Evolutionary conservation across 2,329 filamentous ascomycete species (phyloP).

Genomic region (Colletotrichum trifolii): DNA sequence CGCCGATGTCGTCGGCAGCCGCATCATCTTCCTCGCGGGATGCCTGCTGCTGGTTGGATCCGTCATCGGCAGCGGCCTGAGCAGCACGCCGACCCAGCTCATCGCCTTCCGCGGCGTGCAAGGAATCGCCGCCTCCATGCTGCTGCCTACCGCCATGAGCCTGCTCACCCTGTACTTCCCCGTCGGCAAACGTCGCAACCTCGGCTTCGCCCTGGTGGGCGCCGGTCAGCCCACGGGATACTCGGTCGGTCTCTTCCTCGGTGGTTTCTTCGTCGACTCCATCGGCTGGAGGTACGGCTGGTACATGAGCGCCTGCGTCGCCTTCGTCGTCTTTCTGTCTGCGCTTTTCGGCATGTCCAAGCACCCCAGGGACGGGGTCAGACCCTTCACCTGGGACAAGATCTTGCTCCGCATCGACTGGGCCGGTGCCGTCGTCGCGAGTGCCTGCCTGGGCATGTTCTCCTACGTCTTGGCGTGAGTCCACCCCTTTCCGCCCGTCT

Average conservation of each 20-base stretch:
- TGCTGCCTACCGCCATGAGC: slow-evolving; percentile 49
- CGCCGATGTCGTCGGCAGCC: slow-evolving; percentile 49
- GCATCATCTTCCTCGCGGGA: slow-evolving; percentile 48
- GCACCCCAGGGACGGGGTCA: no score
- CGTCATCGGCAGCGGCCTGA: slow-evolving; percentile 47
- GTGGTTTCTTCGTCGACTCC: slow-evolving; percentile 58
- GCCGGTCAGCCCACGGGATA: slow-evolving; percentile 61
- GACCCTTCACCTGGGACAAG: slow-evolving; percentile 43
- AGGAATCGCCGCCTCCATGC: slow-evolving; percentile 50
- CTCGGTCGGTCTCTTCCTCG: slow-evolving; percentile 60
- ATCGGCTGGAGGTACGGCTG: slow-evolving; percentile 61
- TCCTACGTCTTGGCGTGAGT: slow-evolving; percentile 65
- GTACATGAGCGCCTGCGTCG: slow-evolving; percentile 41
- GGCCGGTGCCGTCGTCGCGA: slow-evolving; percentile 61
- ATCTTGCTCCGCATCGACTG: slow-evolving; percentile 56
- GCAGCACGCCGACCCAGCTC: slow-evolving; percentile 55
- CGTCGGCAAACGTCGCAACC: slow-evolving; percentile 49
- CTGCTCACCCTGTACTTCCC: slow-evolving; percentile 48
- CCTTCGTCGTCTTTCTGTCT: no score
- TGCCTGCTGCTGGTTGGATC: slow-evolving; percentile 44
- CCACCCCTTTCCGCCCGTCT: slow-evolving; percentile 19
- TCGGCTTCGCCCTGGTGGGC: slow-evolving; percentile 57
- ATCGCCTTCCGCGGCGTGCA: slow-evolving; percentile 53
- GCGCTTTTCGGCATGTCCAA: slow-evolving; percentile 40
- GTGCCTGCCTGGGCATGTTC: slow-evolving; percentile 57